These are phyloP conservation scores for Pleurotus tuber-regium DNA, from an alignment of 768 basidiomycete species.

Conservation along the genomic window DNA sequence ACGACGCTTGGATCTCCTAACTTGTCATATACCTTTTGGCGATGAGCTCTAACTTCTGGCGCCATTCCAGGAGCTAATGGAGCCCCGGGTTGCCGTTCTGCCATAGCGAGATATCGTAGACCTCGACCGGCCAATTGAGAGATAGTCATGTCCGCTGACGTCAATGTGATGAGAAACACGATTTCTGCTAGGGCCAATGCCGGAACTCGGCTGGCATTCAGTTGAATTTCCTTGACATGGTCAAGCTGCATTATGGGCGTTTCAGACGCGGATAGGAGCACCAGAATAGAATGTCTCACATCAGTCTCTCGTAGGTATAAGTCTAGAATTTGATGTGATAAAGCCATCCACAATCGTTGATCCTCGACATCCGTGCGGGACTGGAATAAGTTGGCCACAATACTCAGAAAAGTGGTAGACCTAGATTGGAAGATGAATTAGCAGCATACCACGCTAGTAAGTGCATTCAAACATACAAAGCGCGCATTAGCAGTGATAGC, in stretches of 20 bases:
- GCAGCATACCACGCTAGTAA: not conserved
- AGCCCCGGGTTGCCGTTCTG: slow-evolving; percentile 60
- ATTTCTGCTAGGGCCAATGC: slow-evolving; percentile 72
- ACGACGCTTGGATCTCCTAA: slow-evolving; percentile 73
- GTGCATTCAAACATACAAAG: slow-evolving; percentile 36
- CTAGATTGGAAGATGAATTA: slow-evolving; percentile 20
- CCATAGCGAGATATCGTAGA: slow-evolving; percentile 64
- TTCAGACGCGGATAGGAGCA: not conserved
- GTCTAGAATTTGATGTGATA: slow-evolving; percentile 58
- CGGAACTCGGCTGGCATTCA: slow-evolving; percentile 49
- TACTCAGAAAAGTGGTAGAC: slow-evolving; percentile 43
- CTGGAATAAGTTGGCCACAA: slow-evolving; percentile 56
- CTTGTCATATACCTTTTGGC: slow-evolving; percentile 75
- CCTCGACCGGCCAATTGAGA: slow-evolving; percentile 68
- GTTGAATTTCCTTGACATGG: slow-evolving; percentile 48
- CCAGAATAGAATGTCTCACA: slow-evolving; percentile 28
- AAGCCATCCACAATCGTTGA: slow-evolving; percentile 69
- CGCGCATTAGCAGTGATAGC: slow-evolving; percentile 42
- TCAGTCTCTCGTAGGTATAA: slow-evolving; percentile 48
- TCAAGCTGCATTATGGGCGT: slow-evolving; percentile 31
- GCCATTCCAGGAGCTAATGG: slow-evolving; percentile 47
- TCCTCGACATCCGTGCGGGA: slow-evolving; percentile 57
- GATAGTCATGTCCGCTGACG: slow-evolving; percentile 65
- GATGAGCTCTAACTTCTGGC: slow-evolving; percentile 63
- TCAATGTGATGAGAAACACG: slow-evolving; percentile 66